Conservation (phyloP, 1,139 yeast genomes). For the Wickerhamiella infanticola region DNA sequence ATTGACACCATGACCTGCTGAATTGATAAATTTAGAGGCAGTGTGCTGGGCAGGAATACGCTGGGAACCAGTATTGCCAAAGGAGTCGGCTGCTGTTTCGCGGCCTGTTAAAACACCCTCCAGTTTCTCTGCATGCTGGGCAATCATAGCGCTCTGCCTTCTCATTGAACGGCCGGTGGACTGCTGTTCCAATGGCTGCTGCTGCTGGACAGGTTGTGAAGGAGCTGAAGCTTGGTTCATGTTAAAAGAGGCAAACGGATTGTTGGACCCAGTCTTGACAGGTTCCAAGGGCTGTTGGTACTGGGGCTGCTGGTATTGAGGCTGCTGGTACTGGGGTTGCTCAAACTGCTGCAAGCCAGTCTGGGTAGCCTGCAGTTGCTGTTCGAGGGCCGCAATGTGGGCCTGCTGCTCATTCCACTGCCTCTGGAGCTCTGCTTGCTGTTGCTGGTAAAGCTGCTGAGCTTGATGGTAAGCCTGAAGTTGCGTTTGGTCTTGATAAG, state of each 20-base stretch:
- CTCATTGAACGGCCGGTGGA: neutral
- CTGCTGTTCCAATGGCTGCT: constrained; percentile 15
- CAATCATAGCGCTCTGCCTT: constrained; percentile 7
- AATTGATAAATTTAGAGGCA: constrained; percentile 62
- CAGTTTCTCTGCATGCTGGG: constrained; percentile 45
- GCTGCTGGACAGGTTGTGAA: constrained; percentile 20
- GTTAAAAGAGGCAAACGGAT: constrained; percentile 54
- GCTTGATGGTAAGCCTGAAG: constrained; percentile 9
- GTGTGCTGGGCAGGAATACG: constrained; percentile 93
- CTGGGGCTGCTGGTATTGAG: constrained; percentile 26
- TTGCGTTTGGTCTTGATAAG: constrained; percentile 6
- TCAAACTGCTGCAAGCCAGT: constrained; percentile 20
- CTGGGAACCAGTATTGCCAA: constrained; percentile 82
- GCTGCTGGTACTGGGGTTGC: constrained; percentile 23
- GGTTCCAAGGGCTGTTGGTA: constrained; percentile 36
- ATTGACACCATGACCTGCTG: constrained; percentile 64
- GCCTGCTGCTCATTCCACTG: constrained; percentile 17
- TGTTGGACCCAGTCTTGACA: constrained; percentile 68
- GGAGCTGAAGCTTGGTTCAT: constrained; percentile 14
- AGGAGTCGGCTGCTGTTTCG: constrained; percentile 89
- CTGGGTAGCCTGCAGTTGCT: constrained; percentile 22
- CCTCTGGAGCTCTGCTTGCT: constrained; percentile 12
- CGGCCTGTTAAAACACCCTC: constrained; percentile 43
- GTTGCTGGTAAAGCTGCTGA: constrained; percentile 15
- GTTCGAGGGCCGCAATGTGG: constrained; percentile 23